phyloP scores from a whole-genome alignment of 2,329 filamentous ascomycete species.

The Hypomyces rosellus region DNA sequence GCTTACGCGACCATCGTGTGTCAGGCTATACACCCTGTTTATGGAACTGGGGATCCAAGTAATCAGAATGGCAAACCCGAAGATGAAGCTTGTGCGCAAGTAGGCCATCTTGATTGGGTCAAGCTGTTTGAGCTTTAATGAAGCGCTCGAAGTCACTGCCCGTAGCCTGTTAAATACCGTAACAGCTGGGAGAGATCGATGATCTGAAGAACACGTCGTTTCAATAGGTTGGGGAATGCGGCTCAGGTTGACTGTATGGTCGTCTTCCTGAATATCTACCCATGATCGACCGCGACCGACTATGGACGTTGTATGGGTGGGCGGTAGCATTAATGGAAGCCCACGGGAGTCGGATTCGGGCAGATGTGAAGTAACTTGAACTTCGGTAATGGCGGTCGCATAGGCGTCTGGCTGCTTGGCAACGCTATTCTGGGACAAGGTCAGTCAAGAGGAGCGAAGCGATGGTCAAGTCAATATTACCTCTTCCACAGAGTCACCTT shows the following conservation, averaged over 20 bases:
- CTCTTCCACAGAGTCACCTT: slow-evolving; percentile 29
- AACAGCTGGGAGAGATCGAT: slow-evolving; percentile 6
- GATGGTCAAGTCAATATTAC: slow-evolving; percentile 13
- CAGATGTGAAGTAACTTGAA: slow-evolving; percentile 35
- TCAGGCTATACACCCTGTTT: slow-evolving; percentile 65
- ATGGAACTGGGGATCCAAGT: slow-evolving; percentile 62
- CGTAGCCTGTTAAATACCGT: slow-evolving; percentile 19
- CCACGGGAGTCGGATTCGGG: slow-evolving; percentile 12
- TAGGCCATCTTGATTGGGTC: slow-evolving; percentile 56
- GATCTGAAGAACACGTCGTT: slow-evolving; percentile 24
- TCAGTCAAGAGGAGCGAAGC: slow-evolving; percentile 11
- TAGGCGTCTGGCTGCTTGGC: slow-evolving; percentile 30
- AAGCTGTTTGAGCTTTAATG: slow-evolving; percentile 26
- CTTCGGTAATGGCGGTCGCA: slow-evolving; percentile 44
- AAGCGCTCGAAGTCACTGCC: slow-evolving; percentile 22
- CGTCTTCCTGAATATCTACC: slow-evolving; percentile 15
- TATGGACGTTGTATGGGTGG: background rate
- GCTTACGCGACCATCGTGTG: slow-evolving; percentile 40
- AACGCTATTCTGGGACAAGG: slow-evolving; percentile 18
- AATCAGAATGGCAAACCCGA: slow-evolving; percentile 51
- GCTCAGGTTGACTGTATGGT: background rate
- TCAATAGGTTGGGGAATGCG: slow-evolving; percentile 19
- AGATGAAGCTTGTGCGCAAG: slow-evolving; percentile 54
- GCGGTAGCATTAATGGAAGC: slow-evolving; percentile 10
- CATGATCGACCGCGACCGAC: slow-evolving; percentile 17